A percentile compares a stretch with the other conserved stretches of the same genome.
Evolutionary conservation across 75 land plant genomes (phyloP).

Genomic region (Cupressus sempervirens): DNA sequence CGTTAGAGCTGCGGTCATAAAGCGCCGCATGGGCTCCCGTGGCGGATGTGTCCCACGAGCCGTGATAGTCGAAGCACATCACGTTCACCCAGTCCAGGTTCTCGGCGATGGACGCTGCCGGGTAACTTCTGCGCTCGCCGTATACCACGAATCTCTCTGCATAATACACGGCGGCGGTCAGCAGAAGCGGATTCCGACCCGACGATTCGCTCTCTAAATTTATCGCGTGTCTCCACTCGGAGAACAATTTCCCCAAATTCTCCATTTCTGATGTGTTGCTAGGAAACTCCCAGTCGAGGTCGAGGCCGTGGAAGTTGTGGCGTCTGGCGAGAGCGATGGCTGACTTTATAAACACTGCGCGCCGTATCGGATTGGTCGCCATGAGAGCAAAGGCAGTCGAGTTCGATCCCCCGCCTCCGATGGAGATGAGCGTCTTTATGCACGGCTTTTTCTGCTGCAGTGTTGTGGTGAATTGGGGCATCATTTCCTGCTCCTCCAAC

Average conservation of each 20-base stretch:
- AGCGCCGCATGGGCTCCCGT: conserved; percentile 60
- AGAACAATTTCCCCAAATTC: conserved; percentile 31
- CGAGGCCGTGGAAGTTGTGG: conserved; percentile 64
- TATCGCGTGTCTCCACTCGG: conserved; percentile 48
- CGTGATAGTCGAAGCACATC: conserved; percentile 67
- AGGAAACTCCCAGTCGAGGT: conserved; percentile 81
- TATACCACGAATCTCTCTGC: neutral
- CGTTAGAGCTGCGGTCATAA: conserved; percentile 28
- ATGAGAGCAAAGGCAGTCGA: conserved; percentile 39
- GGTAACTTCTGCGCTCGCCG: conserved; percentile 24
- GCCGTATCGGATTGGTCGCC: conserved; percentile 20
- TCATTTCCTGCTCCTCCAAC: conserved; percentile 1
- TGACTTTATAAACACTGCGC: conserved; percentile 33
- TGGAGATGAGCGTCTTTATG: conserved; percentile 54
- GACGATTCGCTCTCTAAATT: conserved; percentile 18
- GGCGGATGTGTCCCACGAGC: conserved; percentile 43
- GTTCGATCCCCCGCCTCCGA: conserved; percentile 41
- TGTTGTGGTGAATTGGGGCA: conserved; percentile 36
- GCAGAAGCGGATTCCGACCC: conserved; percentile 28
- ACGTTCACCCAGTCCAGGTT: conserved; percentile 48
- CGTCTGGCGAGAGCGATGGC: conserved; percentile 43
- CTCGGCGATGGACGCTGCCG: conserved; percentile 25
- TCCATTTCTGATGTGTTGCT: conserved; percentile 39
- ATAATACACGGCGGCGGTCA: conserved; percentile 67
- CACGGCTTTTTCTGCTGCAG: conserved; percentile 30